These are phyloP conservation scores for Gossypium ekmanianum DNA, from an alignment of 345 rosid species.

Conservation along the genomic window DNA sequence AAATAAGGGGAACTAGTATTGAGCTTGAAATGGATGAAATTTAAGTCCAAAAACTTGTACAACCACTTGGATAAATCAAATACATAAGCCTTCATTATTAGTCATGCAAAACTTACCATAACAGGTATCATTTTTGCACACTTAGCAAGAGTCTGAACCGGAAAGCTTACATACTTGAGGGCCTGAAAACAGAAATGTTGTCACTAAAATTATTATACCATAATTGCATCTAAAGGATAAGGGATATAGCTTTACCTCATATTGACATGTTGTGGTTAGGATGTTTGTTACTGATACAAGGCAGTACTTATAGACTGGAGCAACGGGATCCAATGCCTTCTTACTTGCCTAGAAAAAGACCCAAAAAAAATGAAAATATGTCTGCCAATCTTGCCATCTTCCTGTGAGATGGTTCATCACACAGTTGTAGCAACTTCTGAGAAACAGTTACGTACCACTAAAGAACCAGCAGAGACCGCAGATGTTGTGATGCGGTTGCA, in stretches of 20 bases:
- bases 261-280: constrained; percentile 89
- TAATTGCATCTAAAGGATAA: constrained; percentile 1
- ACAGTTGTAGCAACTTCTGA: not conserved
- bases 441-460: constrained; percentile 44
- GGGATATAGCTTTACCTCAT: constrained; percentile 53
- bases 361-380: not conserved
- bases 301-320: constrained; percentile 83
- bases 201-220: constrained; percentile 16
- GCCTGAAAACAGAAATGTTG: constrained; percentile 49
- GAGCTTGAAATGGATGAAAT: constrained; percentile 1
- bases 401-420: not conserved
- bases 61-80: not conserved
- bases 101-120: constrained; percentile 52
- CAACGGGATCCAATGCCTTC: constrained; percentile 82
- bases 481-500: constrained; percentile 88
- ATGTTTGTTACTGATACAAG: constrained; percentile 74
- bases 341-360: constrained; percentile 57
- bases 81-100: not conserved
- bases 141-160: constrained; percentile 89
- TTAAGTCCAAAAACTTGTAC: not conserved
- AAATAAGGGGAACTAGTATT: not conserved
- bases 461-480: constrained; percentile 73
- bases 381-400: not conserved
- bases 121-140: constrained; percentile 99
- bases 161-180: constrained; percentile 94